Evolutionary conservation across 2,329 filamentous ascomycete species (phyloP).

Genomic region (Pseudopyrenochaeta lycopersici): DNA sequence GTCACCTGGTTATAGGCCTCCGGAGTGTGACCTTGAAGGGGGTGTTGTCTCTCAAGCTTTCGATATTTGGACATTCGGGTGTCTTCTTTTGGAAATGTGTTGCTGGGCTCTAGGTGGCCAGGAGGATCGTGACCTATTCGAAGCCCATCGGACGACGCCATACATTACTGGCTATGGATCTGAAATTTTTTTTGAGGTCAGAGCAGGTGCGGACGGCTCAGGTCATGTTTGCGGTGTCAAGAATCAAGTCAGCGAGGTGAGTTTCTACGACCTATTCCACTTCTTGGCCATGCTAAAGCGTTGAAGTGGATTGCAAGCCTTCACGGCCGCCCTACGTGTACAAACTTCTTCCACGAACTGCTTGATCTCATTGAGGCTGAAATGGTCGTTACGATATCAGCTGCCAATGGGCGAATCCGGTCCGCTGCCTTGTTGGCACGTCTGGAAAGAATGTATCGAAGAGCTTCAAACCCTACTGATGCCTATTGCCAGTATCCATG

Average conservation of each 20-base stretch:
- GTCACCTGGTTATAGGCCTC: slow-evolving; percentile 8
- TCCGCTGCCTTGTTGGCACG: neutral
- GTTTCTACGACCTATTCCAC: slow-evolving; percentile 2
- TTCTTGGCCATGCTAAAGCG: neutral
- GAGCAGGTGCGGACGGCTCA: neutral
- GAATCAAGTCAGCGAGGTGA: slow-evolving; percentile 11
- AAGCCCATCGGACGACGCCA: neutral
- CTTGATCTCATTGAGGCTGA: slow-evolving; percentile 18
- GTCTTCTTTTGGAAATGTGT: slow-evolving; percentile 21
- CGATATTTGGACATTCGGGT: slow-evolving; percentile 31
- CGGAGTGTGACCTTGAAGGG: slow-evolving; percentile 22
- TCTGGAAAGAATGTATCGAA: neutral
- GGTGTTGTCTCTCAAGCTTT: slow-evolving; percentile 19
- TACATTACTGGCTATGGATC: slow-evolving; percentile 9
- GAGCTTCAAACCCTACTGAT: neutral
- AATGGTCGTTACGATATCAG: slow-evolving; percentile 15
- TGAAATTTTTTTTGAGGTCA: slow-evolving; percentile 24
- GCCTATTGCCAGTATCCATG: neutral
- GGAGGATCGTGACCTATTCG: neutral
- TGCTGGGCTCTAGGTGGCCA: slow-evolving; percentile 20
- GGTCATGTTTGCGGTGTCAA: slow-evolving; percentile 14
- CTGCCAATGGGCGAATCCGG: neutral
- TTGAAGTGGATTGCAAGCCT: neutral
- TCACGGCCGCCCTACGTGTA: slow-evolving; percentile 6
- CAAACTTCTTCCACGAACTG: slow-evolving; percentile 23